A percentile compares a stretch with the other conserved stretches of the same genome.
phyloP scores from a whole-genome alignment of 495 filamentous ascomycete genomes.

The Trichoderma virens region DNA sequence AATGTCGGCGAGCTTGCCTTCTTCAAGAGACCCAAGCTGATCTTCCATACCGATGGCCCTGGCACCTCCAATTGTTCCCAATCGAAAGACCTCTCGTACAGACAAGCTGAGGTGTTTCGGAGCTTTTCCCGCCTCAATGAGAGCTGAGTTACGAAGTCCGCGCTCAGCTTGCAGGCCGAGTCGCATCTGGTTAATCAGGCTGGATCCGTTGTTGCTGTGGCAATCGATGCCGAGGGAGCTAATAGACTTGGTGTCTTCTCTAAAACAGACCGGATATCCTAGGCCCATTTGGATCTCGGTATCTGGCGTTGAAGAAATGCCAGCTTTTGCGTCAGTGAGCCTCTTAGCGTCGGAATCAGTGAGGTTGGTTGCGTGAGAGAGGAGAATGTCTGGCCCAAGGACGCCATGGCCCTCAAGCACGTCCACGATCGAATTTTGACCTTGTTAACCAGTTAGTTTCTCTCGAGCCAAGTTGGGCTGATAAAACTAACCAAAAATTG shows the following conservation, averaged over 20 bases:
- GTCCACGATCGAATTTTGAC: slow-evolving; percentile 19
- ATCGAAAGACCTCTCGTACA: slow-evolving; percentile 40
- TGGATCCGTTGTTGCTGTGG: slow-evolving; percentile 34
- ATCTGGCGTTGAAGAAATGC: slow-evolving; percentile 32
- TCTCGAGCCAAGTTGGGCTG: too few species aligned
- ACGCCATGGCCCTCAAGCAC: slow-evolving; percentile 27
- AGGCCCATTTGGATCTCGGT: slow-evolving; percentile 38
- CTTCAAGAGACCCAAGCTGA: slow-evolving; percentile 36
- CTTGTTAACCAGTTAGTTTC: not conserved
- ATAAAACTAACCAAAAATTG: slow-evolving; percentile 18
- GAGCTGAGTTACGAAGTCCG: slow-evolving; percentile 20
- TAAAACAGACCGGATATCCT: slow-evolving; percentile 25
- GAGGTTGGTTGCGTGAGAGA: slow-evolving; percentile 29
- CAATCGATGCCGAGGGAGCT: slow-evolving; percentile 43
- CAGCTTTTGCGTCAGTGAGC: slow-evolving; percentile 18
- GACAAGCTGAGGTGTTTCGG: slow-evolving; percentile 25
- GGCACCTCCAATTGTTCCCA: slow-evolving; percentile 42
- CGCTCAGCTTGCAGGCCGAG: slow-evolving; percentile 37
- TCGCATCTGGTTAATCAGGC: slow-evolving; percentile 29
- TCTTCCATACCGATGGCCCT: slow-evolving; percentile 35
- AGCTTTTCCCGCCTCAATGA: slow-evolving; percentile 21
- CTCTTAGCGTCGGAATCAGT: slow-evolving; percentile 21
- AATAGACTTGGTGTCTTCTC: slow-evolving; percentile 18
- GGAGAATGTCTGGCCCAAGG: slow-evolving; percentile 28
- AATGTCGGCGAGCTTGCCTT: slow-evolving; percentile 38